Conservation (phyloP, 2,329 filamentous ascomycete species). For the Paraphaeosphaeria sporulosa region DNA sequence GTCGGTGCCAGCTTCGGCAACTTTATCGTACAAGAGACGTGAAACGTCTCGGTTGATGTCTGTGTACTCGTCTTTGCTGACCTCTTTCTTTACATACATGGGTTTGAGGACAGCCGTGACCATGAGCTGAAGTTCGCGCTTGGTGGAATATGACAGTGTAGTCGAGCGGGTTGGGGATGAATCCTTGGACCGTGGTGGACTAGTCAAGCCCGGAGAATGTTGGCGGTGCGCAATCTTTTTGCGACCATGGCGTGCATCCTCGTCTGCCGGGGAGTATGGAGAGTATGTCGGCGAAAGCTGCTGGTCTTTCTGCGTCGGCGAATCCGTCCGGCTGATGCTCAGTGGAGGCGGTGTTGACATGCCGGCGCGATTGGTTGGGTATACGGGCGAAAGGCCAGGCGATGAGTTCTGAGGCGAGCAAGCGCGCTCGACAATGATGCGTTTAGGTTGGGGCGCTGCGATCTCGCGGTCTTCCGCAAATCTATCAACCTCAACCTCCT, state of each 20-base stretch:
- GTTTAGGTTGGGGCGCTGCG: constrained; percentile 49
- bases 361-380: constrained; percentile 69
- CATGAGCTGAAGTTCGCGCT: constrained; percentile 87
- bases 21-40: constrained; percentile 80
- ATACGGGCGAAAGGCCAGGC: constrained; percentile 71
- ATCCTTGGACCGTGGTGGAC: constrained; percentile 63
- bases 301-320: constrained; percentile 56
- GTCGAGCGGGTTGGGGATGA: constrained; percentile 71
- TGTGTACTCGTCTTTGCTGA: constrained; percentile 90
- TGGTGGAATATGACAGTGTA: constrained; percentile 78
- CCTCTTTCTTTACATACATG: constrained; percentile 78
- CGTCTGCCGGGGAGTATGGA: constrained; percentile 63
- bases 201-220: constrained; percentile 44
- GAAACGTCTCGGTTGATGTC: constrained; percentile 91
- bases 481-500: constrained; percentile 75
- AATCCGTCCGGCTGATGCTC: constrained; percentile 66
- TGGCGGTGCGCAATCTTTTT: constrained; percentile 37
- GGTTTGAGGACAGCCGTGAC: constrained; percentile 84
- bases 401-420: constrained; percentile 63
- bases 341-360: constrained; percentile 74
- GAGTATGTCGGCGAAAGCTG: constrained; percentile 78
- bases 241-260: constrained; percentile 47
- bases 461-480: constrained; percentile 48
- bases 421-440: constrained; percentile 50
- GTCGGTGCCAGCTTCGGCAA: constrained; percentile 57